Evolutionary conservation across 2,329 filamentous ascomycete species (phyloP), one percentile per base, ranked within the genome.

Genomic region (Fusarium sp.): DNA sequence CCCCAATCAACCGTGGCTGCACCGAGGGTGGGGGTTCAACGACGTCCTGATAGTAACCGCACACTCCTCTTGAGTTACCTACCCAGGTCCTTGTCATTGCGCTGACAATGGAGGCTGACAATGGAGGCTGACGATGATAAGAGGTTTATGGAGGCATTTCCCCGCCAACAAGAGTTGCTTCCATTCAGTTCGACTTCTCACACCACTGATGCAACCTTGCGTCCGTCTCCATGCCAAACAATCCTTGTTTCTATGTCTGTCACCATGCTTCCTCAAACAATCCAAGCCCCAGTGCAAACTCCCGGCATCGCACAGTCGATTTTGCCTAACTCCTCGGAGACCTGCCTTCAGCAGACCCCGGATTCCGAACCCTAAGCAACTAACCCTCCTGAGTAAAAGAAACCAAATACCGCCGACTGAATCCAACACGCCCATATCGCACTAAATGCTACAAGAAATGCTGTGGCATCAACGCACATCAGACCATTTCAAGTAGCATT

Each of bases 1-100:
- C 64, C 40, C 58, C 22, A 40, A 67, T 59, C 42, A 51, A 57
- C 49, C 40, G 74, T 77, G 71, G 73, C 76, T 73, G 64, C 40
- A 51, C 53, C 55, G 24, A 58, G 42, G 38, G 69, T 75, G 71
- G 76, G 76, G 72, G 67, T 38, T 66, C 66, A 51, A 9, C 69
- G 64, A 64, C 29, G 44, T 42, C 49, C 20, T 62, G 46, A 64
- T 51, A 31, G 46, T 64, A 65, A 61, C 38, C 17, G 51, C 33
- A 38, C 49, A 36, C 20, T 29, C 33, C 17, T 62, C 2, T 40
- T 33, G 38, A 44, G 36, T 22, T 27, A 42, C 35, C 35, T 27
- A 42, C 27, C 35, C 20, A 24, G 33, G 24, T 35, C 24, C 31
- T 62, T 35, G 31, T 62, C 44, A 62, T 40, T 14, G 10, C 24